Evolutionary conservation across 148 eudicot species (phyloP).

Genomic region (Agrostemma githago): DNA sequence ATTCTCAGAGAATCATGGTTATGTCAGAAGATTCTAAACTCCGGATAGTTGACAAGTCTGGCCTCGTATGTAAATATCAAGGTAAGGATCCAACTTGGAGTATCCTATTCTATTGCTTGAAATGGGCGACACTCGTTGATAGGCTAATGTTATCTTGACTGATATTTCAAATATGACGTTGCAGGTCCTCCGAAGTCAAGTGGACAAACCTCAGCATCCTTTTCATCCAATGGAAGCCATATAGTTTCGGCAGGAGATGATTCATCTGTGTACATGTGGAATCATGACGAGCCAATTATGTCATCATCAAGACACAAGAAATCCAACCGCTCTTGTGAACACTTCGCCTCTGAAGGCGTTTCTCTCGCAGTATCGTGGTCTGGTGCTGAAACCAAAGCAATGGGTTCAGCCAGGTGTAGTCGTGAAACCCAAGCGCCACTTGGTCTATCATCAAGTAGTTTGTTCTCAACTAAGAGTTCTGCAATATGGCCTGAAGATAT

Average conservation of each 20-base stretch:
- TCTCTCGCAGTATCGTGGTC: constrained; percentile 62
- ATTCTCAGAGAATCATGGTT: constrained; percentile 49
- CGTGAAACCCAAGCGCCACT: constrained; percentile 24
- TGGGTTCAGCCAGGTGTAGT: background rate
- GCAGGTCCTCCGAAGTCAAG: constrained; percentile 64
- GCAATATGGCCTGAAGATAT: constrained; percentile 78
- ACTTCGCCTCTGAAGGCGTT: constrained; percentile 46
- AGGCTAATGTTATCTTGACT: constrained; percentile 1
- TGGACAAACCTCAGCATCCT: constrained; percentile 64
- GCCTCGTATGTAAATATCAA: constrained; percentile 56
- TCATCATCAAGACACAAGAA: constrained; percentile 31
- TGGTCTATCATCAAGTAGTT: constrained; percentile 36
- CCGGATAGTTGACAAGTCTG: constrained; percentile 53
- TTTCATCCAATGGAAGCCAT: constrained; percentile 48
- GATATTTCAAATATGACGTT: background rate
- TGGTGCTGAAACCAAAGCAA: constrained; percentile 12
- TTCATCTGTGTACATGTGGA: constrained; percentile 68
- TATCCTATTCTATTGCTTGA: background rate
- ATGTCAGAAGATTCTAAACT: constrained; percentile 64
- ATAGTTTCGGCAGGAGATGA: constrained; percentile 63
- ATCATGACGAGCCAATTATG: constrained; percentile 30
- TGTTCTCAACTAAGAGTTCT: constrained; percentile 41
- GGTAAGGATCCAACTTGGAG: constrained; percentile 30
- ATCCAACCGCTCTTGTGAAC: constrained; percentile 58
- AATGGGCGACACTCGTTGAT: background rate